phyloP scores from a whole-genome alignment of 371 early-diverging fungal genomes.

The Lichtheimia ramosa region DNA sequence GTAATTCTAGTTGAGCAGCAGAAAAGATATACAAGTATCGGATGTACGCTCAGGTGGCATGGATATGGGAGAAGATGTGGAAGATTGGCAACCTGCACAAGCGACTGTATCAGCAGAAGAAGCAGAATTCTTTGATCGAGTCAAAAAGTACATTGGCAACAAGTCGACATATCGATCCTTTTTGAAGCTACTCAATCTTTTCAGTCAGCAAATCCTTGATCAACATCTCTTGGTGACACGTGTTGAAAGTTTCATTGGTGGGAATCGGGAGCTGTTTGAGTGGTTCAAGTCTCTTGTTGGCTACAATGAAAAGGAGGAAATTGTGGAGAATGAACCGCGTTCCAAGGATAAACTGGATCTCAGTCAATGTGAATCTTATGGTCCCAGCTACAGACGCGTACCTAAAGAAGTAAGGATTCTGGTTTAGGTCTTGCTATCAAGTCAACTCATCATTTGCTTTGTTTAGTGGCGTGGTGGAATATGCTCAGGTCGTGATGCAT shows the following conservation, averaged over 20 bases:
- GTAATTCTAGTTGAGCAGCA: background rate
- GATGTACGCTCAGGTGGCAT: slow-evolving; percentile 15
- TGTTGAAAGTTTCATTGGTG: slow-evolving; percentile 76
- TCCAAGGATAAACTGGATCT: slow-evolving; percentile 52
- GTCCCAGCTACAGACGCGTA: slow-evolving; percentile 68
- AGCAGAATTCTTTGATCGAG: slow-evolving; percentile 86
- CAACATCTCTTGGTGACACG: slow-evolving; percentile 79
- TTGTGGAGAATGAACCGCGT: slow-evolving; percentile 40
- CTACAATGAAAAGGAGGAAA: slow-evolving; percentile 65
- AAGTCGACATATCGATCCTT: slow-evolving; percentile 90
- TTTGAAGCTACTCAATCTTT: slow-evolving; percentile 91
- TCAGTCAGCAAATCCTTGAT: slow-evolving; percentile 91
- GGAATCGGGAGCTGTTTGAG: slow-evolving; percentile 75
- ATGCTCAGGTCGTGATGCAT: slow-evolving; percentile 91
- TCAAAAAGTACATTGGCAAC: slow-evolving; percentile 78
- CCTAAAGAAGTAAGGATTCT: slow-evolving; percentile 58
- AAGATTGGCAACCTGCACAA: slow-evolving; percentile 11
- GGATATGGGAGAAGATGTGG: slow-evolving; percentile 10
- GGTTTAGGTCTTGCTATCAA: background rate
- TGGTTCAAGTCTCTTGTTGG: slow-evolving; percentile 94
- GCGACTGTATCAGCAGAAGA: slow-evolving; percentile 63
- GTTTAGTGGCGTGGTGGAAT: slow-evolving; percentile 34
- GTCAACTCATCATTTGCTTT: background rate
- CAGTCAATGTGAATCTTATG: slow-evolving; percentile 41
- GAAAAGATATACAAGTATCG: slow-evolving; percentile 15